These are phyloP conservation scores for Orbilia ellipsospora DNA, from an alignment of 2,329 filamentous ascomycete genomes.

Conservation along the genomic window DNA sequence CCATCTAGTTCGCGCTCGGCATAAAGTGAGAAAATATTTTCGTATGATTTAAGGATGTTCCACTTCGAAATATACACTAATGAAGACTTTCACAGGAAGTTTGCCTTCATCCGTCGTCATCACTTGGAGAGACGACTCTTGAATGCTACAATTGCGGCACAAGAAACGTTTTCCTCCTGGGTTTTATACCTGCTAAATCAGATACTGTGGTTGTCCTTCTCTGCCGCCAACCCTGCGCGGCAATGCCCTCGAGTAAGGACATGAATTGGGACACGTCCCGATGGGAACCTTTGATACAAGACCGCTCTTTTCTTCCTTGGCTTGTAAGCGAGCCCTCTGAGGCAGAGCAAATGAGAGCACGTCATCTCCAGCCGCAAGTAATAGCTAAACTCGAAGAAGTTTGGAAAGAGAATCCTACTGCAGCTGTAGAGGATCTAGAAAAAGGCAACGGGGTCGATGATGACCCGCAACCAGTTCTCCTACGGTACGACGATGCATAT, in stretches of 20 bases:
- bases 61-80: background rate
- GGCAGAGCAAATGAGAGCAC: conserved; percentile 92
- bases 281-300: conserved; percentile 97
- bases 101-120: conserved; percentile 90
- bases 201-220: conserved; percentile 97
- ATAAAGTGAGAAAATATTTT: conserved; percentile 71
- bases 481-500: conserved; percentile 96
- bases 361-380: conserved; percentile 91
- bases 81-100: conserved; percentile 72
- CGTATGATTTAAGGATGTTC: background rate
- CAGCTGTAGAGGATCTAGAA: conserved; percentile 90
- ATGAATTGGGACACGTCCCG: conserved; percentile 99
- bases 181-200: conserved; percentile 98
- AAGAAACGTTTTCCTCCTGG: conserved; percentile 98
- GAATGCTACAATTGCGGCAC: conserved; percentile 99
- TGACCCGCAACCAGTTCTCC: conserved; percentile 88
- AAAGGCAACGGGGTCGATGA: conserved; percentile 93
- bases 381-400: conserved; percentile 97
- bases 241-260: conserved; percentile 94
- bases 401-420: conserved; percentile 94
- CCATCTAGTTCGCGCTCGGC: conserved; percentile 93
- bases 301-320: conserved; percentile 94
- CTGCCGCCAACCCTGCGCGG: conserved; percentile 94
- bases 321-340: conserved; percentile 89
- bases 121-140: conserved; percentile 92